Base-by-base conservation (phyloP, 257 asterid genomes). In the Euphrasia confusa region DNA sequence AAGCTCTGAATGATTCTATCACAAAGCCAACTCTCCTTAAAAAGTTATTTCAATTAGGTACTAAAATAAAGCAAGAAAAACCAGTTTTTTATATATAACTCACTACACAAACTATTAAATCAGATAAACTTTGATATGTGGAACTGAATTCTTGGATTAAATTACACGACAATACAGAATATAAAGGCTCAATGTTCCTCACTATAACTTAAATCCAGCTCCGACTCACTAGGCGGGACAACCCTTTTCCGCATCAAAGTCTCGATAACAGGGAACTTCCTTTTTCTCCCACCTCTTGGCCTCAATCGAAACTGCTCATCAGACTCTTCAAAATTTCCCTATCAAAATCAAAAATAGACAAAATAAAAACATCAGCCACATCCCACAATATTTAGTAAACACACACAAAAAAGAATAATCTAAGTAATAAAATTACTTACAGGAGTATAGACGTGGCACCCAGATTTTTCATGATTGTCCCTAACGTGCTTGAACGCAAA, bases 401-500 rank as follows among this genome's bases (percentile, higher is more conserved):
- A n/a, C n/a, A n/a, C n/a, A n/a, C n/a, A n/a, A n/a, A n/a, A n/a
- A n/a, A n/a, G n/a, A n/a, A n/a, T n/a, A n/a, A n/a, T n/a, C n/a
- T n/a, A n/a, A n/a, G n/a, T 45, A 10, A 45, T 49, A 49, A 1
- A 5, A 26, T 49, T 21, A 55, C 95, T 81, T 78, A 89, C 99
- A 0, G 63, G 74, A 9, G 84, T 80, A 70, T 73, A 84, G 27
- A 74, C 65, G 69, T 92, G 99, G 79, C 78, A 65, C 21, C 88
- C 90, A 1, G 97, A 81, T 60, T 72, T 78, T 71, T 92, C 99
- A 45, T 92, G 99, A 9, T 77, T 84, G 77, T 92, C 88, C 76
- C 97, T 79, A 59, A 86, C 99, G 2, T 92, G 99, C 71, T 89
- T 92, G 83, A 77, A 92, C 9, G 97, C 66, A 52, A 89, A 92